phyloP scores from a whole-genome alignment of 441 rosid genomes.

The Erodium trifolium region DNA sequence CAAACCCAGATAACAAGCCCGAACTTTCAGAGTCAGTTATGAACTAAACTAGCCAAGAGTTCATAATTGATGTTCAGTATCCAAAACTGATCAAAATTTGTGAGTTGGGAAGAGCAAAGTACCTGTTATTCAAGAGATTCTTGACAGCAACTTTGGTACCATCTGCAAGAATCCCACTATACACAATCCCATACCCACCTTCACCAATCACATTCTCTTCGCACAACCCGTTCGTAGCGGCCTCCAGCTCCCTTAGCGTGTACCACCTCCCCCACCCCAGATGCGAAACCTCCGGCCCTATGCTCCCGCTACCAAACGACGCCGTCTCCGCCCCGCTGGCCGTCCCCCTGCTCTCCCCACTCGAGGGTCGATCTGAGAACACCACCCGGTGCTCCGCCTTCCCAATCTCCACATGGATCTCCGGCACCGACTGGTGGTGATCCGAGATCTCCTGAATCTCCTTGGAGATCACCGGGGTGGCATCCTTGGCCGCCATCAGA shows the following conservation, averaged over 20 bases:
- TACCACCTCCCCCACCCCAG: slow-evolving; percentile 97
- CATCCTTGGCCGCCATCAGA: slow-evolving; percentile 11
- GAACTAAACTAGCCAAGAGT: too few relatives aligned
- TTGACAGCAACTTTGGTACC: slow-evolving; percentile 80
- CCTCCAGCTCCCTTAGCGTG: slow-evolving; percentile 78
- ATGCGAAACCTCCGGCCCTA: slow-evolving; percentile 91
- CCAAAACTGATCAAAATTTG: too few relatives aligned
- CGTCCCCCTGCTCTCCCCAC: slow-evolving; percentile 82
- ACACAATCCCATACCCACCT: slow-evolving; percentile 97
- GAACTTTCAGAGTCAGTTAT: too few relatives aligned
- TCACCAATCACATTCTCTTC: slow-evolving; percentile 92
- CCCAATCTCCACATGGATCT: slow-evolving; percentile 77
- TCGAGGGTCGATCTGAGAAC: slow-evolving; percentile 57
- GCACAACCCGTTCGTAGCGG: slow-evolving; percentile 66
- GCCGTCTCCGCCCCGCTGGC: slow-evolving; percentile 60
- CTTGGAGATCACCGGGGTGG: slow-evolving; percentile 63
- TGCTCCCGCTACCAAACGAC: slow-evolving; percentile 64
- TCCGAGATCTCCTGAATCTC: slow-evolving; percentile 68
- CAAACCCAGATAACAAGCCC: too few relatives aligned
- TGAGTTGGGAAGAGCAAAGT: not conserved
- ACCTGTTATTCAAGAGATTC: slow-evolving; percentile 90
- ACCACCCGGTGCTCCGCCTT: slow-evolving; percentile 77
- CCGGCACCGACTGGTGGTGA: slow-evolving; percentile 30
- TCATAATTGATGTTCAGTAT: too few relatives aligned
- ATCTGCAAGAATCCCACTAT: slow-evolving; percentile 58